Evolutionary conservation across 2,329 filamentous ascomycete genomes (phyloP), one percentile per base, ranked within the genome.

Genomic region (Alternaria triticina): DNA sequence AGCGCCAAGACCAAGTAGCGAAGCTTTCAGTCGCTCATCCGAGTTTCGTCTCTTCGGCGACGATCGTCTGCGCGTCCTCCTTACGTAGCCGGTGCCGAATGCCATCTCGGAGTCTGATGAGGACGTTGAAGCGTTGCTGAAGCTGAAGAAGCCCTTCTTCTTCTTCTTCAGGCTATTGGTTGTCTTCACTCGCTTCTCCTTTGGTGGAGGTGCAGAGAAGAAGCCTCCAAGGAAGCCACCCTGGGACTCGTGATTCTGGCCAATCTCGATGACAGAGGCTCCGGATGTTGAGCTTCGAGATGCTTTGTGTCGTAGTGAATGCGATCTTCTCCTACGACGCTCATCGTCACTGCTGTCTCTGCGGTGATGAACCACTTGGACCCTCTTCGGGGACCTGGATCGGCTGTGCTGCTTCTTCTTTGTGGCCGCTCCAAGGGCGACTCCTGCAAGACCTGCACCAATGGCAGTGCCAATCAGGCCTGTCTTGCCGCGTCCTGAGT

Each of bases 221-320:
- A 88, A 84, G 43, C 89, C 87, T 64, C 86, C 84, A 44, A 82
- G 80, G 30, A 81, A 74, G 27, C 75, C 74, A 22, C 74, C 69
- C 58, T 84, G 81, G 7, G 82, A 82, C 62, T 81, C 83, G 56
- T 84, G 83, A 50, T 83, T 81, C 43, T 84, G 85, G 52, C 90
- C 91, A 56, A 93, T 89, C 71, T 93, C 90, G 57, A 92, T 79
- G 59, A 89, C 83, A 2, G 89, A 90, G 15, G 85, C 86, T 45
- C 85, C 85, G 45, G 71, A 74, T 11, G 74, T 61, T 36, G 78
- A 79, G 67, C 77, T 79, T 51, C 75, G 72, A 40, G 77, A 79
- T 15, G 73, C 73, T 44, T 77, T 78, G 57, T 66, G 73, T 40
- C 70, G 69, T 9, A 74, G 61, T 30, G 74, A 70, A 22, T 77